Conservation (phyloP, 768 basidiomycete species). For the Lentinula sp. region DNA sequence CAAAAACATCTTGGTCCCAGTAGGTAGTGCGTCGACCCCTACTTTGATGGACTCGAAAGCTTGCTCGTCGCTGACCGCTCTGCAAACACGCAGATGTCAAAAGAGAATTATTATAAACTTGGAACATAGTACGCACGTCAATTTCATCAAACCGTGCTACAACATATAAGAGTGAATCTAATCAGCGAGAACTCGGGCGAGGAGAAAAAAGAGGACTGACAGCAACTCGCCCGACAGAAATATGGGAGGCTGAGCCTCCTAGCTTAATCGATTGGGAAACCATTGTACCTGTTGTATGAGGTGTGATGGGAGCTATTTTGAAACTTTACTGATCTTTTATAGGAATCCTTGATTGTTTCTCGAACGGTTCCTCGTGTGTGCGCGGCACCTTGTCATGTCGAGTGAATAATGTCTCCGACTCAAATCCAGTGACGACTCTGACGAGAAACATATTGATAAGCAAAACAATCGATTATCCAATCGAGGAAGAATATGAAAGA, state of each 20-base stretch:
- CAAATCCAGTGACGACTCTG: too few species aligned
- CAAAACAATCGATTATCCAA: too few species aligned
- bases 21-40: slow-evolving; percentile 35
- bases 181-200: not conserved
- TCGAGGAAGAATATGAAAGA: too few species aligned
- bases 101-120: not conserved
- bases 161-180: too few species aligned
- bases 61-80: slow-evolving; percentile 46
- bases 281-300: slow-evolving; percentile 14
- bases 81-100: slow-evolving; percentile 9
- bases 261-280: slow-evolving; percentile 25
- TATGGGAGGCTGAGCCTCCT: slow-evolving; percentile 28
- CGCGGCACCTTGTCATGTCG: too few species aligned
- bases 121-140: slow-evolving; percentile 34
- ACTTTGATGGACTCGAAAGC: slow-evolving; percentile 60
- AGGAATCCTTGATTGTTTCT: too few species aligned
- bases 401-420: too few species aligned
- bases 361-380: too few species aligned
- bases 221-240: slow-evolving; percentile 31
- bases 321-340: too few species aligned
- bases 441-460: too few species aligned
- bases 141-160: slow-evolving; percentile 48
- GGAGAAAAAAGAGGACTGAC: slow-evolving; percentile 19
- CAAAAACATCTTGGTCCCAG: slow-evolving; percentile 41
- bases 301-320: too few species aligned